phyloP scores from a whole-genome alignment of 116 monocot species.

The Trichopus zeylanicus region DNA sequence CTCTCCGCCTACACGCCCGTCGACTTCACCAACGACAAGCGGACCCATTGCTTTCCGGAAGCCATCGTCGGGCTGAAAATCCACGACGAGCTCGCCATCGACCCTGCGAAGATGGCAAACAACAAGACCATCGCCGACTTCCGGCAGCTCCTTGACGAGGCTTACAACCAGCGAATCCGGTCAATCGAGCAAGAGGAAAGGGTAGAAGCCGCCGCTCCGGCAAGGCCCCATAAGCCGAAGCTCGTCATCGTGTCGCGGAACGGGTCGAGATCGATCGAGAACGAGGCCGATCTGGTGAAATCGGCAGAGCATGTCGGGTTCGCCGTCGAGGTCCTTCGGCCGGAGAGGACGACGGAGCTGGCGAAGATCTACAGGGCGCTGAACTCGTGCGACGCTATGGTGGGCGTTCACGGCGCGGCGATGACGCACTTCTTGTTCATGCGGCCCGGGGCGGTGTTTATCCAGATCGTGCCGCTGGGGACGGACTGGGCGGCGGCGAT shows the following conservation, averaged over 20 bases:
- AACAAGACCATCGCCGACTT: conserved; percentile 31
- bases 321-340: conserved; percentile 37
- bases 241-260: conserved; percentile 49
- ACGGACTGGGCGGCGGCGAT: conserved; percentile 50
- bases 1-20: conserved; percentile 43
- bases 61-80: conserved; percentile 66
- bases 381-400: conserved; percentile 43
- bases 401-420: conserved; percentile 80
- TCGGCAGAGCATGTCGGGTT: conserved; percentile 48
- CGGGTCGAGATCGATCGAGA: conserved; percentile 64
- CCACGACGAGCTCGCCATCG: conserved; percentile 55
- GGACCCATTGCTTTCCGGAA: conserved; percentile 65
- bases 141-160: conserved; percentile 30
- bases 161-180: conserved; percentile 27
- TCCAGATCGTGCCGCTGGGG: conserved; percentile 66
- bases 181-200: conserved; percentile 4
- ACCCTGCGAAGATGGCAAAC: conserved; percentile 5
- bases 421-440: conserved; percentile 75
- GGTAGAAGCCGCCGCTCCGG: not conserved
- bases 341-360: conserved; percentile 29
- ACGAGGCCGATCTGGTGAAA: conserved; percentile 33
- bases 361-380: conserved; percentile 33
- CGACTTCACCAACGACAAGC: conserved; percentile 50
- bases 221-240: conserved; percentile 11
- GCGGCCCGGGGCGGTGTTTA: conserved; percentile 39